These are phyloP conservation scores for Corinectria fuckeliana DNA, from an alignment of 2,329 filamentous ascomycete genomes.

Conservation along the genomic window DNA sequence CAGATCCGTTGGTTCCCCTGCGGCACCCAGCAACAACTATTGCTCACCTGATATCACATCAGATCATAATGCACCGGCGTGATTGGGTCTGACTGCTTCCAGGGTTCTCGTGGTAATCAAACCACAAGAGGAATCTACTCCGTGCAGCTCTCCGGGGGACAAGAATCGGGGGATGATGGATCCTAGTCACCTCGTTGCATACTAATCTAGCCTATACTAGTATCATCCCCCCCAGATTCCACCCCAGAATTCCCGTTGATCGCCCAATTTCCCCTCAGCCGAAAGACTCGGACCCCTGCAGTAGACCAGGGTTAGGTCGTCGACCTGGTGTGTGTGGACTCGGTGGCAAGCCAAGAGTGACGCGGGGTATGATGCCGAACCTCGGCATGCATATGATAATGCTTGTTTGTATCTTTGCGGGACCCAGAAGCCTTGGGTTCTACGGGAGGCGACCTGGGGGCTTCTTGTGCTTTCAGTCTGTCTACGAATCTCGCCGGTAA, in stretches of 20 bases:
- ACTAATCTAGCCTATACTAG: background rate
- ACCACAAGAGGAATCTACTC: background rate
- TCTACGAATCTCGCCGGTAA: background rate
- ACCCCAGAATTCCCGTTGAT: background rate
- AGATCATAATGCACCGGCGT: background rate
- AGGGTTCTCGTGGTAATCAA: background rate
- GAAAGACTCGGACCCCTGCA: background rate
- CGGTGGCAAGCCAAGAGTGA: background rate
- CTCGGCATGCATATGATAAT: slow-evolving; percentile 39
- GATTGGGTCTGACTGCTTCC: background rate
- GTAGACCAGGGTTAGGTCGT: background rate
- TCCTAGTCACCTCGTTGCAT: background rate
- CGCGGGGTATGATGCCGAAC: slow-evolving; percentile 22
- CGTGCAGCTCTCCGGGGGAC: background rate
- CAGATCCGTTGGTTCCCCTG: background rate
- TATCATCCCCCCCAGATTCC: background rate
- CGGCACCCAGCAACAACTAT: background rate
- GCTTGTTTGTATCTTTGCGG: slow-evolving; percentile 1
- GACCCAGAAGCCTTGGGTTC: background rate
- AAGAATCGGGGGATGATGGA: too few species aligned
- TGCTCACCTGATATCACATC: background rate
- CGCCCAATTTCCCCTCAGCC: background rate
- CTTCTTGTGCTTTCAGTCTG: background rate
- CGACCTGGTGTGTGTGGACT: background rate
- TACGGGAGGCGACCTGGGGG: background rate